A percentile compares a stretch with the other conserved stretches of the same genome.
Evolutionary conservation across 83 land plant species (phyloP).

Genomic region (Picea abies): DNA sequence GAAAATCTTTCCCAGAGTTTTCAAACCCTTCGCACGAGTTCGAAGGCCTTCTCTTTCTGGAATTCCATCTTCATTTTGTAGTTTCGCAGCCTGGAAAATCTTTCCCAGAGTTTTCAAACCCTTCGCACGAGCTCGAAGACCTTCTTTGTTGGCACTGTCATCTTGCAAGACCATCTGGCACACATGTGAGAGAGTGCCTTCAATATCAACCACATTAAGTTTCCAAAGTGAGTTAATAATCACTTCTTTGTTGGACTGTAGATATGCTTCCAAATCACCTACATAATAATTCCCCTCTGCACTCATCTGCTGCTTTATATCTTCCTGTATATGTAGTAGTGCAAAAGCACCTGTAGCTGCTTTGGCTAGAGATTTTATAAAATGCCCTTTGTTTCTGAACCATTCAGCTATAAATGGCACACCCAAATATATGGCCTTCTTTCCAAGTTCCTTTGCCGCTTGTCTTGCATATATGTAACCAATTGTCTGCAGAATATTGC

Average conservation of each 20-base stretch:
- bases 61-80: background rate
- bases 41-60: no score
- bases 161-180: conserved; percentile 86
- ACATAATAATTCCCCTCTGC: conserved; percentile 64
- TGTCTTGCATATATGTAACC: conserved; percentile 84
- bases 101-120: conserved; percentile 73
- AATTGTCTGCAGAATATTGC: conserved; percentile 75
- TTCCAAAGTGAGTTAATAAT: conserved; percentile 87
- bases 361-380: conserved; percentile 80
- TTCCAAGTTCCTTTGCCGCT: conserved; percentile 87
- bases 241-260: conserved; percentile 65
- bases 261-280: conserved; percentile 66
- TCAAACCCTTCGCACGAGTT: no score
- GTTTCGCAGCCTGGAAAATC: conserved; percentile 31
- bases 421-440: conserved; percentile 75
- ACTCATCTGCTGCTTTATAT: conserved; percentile 68
- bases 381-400: conserved; percentile 89
- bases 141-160: conserved; percentile 56
- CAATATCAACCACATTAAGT: conserved; percentile 84
- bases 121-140: conserved; percentile 66
- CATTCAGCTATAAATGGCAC: conserved; percentile 86
- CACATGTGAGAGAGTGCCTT: conserved; percentile 74
- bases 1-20: no score
- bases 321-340: conserved; percentile 75
- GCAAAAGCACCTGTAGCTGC: conserved; percentile 88